These are phyloP conservation scores for Rhynchosporium secalis DNA, from an alignment of 2,329 filamentous ascomycete species.

Conservation along the genomic window DNA sequence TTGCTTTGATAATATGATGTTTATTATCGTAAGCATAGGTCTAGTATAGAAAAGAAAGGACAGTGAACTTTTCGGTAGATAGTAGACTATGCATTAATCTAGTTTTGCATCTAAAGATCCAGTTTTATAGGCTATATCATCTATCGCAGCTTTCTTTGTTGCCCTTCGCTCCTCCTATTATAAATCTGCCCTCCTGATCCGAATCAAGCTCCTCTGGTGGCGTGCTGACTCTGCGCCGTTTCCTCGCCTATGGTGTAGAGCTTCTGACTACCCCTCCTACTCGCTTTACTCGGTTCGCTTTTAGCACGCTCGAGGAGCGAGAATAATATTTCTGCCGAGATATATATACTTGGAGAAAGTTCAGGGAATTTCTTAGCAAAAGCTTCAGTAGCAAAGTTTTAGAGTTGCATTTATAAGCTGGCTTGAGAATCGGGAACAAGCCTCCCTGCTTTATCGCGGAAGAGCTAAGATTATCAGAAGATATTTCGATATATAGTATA, in stretches of 20 bases:
- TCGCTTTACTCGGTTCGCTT: conserved; percentile 26
- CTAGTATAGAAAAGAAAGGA: too few species aligned
- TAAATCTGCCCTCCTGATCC: conserved; percentile 29
- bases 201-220: conserved; percentile 29
- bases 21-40: too few species aligned
- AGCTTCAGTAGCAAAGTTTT: conserved; percentile 23
- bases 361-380: conserved; percentile 22
- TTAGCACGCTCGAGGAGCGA: conserved; percentile 23
- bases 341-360: conserved; percentile 22
- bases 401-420: conserved; percentile 19
- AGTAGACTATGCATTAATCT: conserved; percentile 9
- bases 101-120: conserved; percentile 22
- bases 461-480: conserved; percentile 23
- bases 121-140: conserved; percentile 27
- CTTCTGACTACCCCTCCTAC: conserved; percentile 21
- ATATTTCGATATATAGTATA: too few species aligned
- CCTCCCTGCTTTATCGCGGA: conserved; percentile 24
- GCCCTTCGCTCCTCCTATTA: conserved; percentile 18
- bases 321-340: conserved; percentile 24
- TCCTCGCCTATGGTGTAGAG: conserved; percentile 26
- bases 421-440: conserved; percentile 26
- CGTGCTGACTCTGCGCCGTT: conserved; percentile 27
- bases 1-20: too few species aligned
- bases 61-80: too few species aligned
- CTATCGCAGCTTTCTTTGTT: conserved; percentile 25